Base-by-base conservation (phyloP, 306 rosid species). In the Clitoria ternatea region DNA sequence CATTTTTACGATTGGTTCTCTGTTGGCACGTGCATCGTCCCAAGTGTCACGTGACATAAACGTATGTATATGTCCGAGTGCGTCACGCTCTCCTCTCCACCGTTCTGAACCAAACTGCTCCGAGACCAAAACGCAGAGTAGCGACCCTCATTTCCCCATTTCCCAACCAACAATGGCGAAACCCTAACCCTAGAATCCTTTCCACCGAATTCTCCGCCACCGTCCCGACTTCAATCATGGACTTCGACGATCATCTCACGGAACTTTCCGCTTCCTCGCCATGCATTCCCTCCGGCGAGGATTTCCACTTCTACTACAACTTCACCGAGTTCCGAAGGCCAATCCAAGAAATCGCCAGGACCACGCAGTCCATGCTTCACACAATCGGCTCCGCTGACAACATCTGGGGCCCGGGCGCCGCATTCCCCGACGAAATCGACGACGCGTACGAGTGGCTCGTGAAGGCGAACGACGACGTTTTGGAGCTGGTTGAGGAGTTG, bases 371-470 rank as follows among this genome's bases (percentile, higher is more conserved):
- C 4, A 80, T 89, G 92, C 81, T 94, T 23, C 79, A 74, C 14
- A 42, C 39, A 43, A 78, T 91, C 35, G 97, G 90, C 15, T 71
- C 88, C 2, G 40, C 86, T 2, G 73, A 84, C 4, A 63, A 61
- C 9, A 40, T 82, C 5, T 88, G 92, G 96, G 87, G 88, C 35
- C 78, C 69, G 45, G 80, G 82, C n/a, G 61, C 84, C 68, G 50
- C 65, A 37, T 90, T 87, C n/a, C 94, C 95, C 2, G 56, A 18
- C 1, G 97, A 87, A 48, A 61, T 83, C 2, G 97, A 94, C 12
- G 96, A 89, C n/a, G 95, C 89, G 7, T 86, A 87, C 29, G 95
- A 91, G 36, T 91, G 99, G 97, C 44, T 94, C 14, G 96, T 89
- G 17, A 82, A 91, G 10, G 81, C 82, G 13, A 91, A 91, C 76